Evolutionary conservation across 805 yeast genomes (phyloP), one percentile per base, ranked within the genome.

Genomic region (Ogataea paraovalis): DNA sequence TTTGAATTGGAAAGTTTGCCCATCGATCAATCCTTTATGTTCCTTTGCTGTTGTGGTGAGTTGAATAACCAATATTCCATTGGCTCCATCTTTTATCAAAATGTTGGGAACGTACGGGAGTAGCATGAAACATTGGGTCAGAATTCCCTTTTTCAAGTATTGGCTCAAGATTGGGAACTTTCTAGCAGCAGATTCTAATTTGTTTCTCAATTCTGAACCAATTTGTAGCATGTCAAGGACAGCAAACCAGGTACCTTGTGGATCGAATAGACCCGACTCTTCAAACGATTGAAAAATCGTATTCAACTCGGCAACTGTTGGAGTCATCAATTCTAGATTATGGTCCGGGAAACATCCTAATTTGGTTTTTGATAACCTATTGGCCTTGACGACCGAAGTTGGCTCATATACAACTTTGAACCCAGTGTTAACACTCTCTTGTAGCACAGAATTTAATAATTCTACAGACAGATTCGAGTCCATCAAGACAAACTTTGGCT

Each of bases 31-130:
- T 1, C 38, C 40, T 13, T 46, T 45, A 20, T 39, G 55, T 65
- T n/a, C 62, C 45, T 10, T 67, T 1, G 58, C 56, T 4, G 52
- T 37, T 12, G 59, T 54, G 4, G 68, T 64, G n/a, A 75, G 61
- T 42, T 77, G 68, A n/a, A 66, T 34, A 52, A 73, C 43, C 49
- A 82, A 54, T 0, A 86, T 75, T 0, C 96, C 96, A 44, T 77
- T 67, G 1, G 70, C 57, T 0, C 96, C 96, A 42, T 82, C 75
- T 61, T 87, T 88, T 7, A 88, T 68, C 20, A 86, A 54, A 8
- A 88, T 64, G 51, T 75, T 78, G 12, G 88, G 89, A 27, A 84
- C 69, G 56, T 72, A 89, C 0, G 96, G 96, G 16, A 88, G 67
- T n/a, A 89, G 55, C 55, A 82, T 84, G 55, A 85, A 74, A 0